Base-by-base conservation (phyloP, 2,329 filamentous ascomycete genomes). In the Sporothrix pallida region DNA sequence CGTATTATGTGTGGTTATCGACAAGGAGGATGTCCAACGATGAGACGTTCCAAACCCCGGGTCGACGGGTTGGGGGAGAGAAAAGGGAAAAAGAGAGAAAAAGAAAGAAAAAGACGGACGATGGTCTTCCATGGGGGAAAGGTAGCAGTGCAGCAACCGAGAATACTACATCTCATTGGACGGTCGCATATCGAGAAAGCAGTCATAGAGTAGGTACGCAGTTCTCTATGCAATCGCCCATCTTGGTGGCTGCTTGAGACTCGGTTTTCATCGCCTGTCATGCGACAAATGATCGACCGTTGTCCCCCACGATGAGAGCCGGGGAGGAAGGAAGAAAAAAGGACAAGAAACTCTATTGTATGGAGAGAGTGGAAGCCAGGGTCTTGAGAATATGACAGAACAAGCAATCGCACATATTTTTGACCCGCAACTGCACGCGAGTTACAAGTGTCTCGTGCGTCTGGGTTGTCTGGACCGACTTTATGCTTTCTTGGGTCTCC, bases 11-110 rank as follows among this genome's bases (percentile, higher is more conserved):
- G 8, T 15, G 15, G n/a, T 42, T 7, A 26, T 17, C 4, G 65
- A 31, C 44, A n/a, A 9, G 20, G 63, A 20, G 58, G 58, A 48
- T 48, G 48, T 13, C n/a, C 48, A 52, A n/a, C 52, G 31, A n/a
- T 73, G 71, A 73, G 54, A 73, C 71, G 71, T 73, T 62, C 71
- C 71, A 73, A 23, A 69, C 71, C 71, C 71, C 44, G 71, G 71
- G 71, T 73, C 48, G 67, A 69, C 17, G 48, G 65, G 26, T 20
- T 37, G 15, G 48, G 46, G 65, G n/a, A 12, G 9, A n/a, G 15
- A 48, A 48, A 17, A 37, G 31, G 31, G 31, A 37, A 17, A 13
- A 50, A 17, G 17, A 48, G 15, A 13, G 46, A 17, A 37, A 37
- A 37, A 17, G 37, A 48, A 3, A 48, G 8, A 17, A 17, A 15